Conservation (phyloP, 495 filamentous ascomycete species). For the Tuber umbilicatum region DNA sequence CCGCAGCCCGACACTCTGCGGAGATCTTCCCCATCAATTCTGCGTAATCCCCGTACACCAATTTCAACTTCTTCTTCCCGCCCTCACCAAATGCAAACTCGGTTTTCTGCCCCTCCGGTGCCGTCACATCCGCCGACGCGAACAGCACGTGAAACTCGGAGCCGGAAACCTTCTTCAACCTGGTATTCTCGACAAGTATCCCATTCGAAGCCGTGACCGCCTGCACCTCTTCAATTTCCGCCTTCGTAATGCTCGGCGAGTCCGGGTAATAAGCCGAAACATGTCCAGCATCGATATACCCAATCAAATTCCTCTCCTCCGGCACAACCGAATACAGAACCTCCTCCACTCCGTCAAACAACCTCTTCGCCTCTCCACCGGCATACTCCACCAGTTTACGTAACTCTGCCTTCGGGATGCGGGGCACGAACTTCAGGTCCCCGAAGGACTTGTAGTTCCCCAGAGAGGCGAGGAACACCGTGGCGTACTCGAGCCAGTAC, state of each 20-base stretch:
- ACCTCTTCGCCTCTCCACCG: conserved; percentile 52
- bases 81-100: conserved; percentile 28
- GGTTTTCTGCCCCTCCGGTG: conserved; percentile 55
- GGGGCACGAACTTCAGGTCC: conserved; percentile 88
- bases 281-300: conserved; percentile 75
- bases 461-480: conserved; percentile 80
- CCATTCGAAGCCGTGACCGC: conserved; percentile 18
- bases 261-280: conserved; percentile 90
- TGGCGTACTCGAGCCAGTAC: conserved; percentile 77
- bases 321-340: conserved; percentile 67
- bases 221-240: conserved; percentile 50
- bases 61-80: conserved; percentile 49
- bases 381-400: conserved; percentile 63
- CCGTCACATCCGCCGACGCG: conserved; percentile 59
- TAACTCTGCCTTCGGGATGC: conserved; percentile 60
- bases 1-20: conserved; percentile 62
- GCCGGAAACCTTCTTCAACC: conserved; percentile 65
- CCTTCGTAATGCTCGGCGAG: conserved; percentile 74
- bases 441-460: conserved; percentile 96
- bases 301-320: conserved; percentile 70
- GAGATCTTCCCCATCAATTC: conserved; percentile 76
- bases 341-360: conserved; percentile 62
- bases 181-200: conserved; percentile 72
- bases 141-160: conserved; percentile 71
- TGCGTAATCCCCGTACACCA: conserved; percentile 79